phyloP scores from a whole-genome alignment of 129 eudicot species.

The Silybum marianum region DNA sequence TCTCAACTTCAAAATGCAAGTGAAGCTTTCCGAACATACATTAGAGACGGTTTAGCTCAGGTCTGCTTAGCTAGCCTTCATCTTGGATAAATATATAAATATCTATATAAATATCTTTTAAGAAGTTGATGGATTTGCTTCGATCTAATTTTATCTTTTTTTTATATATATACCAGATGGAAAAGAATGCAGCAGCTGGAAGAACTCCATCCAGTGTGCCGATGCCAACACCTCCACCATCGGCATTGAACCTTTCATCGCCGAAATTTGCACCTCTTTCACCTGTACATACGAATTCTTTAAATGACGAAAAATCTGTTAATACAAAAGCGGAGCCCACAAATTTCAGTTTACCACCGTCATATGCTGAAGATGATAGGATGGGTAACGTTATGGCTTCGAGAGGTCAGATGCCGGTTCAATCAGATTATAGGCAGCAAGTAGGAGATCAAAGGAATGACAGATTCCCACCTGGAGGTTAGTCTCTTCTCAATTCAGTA shows the following conservation, averaged over 20 bases:
- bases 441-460: slow-evolving; percentile 64
- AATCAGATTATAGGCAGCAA: slow-evolving; percentile 40
- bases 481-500: background rate
- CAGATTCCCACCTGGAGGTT: slow-evolving; percentile 85
- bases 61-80: slow-evolving; percentile 34
- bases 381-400: slow-evolving; percentile 34
- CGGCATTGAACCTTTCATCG: slow-evolving; percentile 70
- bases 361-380: slow-evolving; percentile 66
- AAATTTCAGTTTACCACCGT: slow-evolving; percentile 79
- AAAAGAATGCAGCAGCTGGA: slow-evolving; percentile 98
- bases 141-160: background rate
- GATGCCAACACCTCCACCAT: slow-evolving; percentile 93
- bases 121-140: background rate
- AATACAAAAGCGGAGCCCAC: slow-evolving; percentile 65
- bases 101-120: background rate
- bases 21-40: slow-evolving; percentile 96
- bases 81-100: background rate
- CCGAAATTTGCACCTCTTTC: slow-evolving; percentile 82
- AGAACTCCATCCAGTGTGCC: slow-evolving; percentile 96
- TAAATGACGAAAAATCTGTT: slow-evolving; percentile 53
- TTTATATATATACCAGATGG: slow-evolving; percentile 66
- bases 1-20: slow-evolving; percentile 98
- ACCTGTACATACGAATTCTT: slow-evolving; percentile 77
- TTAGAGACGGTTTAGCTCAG: slow-evolving; percentile 98
- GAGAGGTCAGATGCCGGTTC: slow-evolving; percentile 55